These are phyloP conservation scores for Posidonia oceanica DNA, from an alignment of 116 monocot genomes.

Conservation along the genomic window DNA sequence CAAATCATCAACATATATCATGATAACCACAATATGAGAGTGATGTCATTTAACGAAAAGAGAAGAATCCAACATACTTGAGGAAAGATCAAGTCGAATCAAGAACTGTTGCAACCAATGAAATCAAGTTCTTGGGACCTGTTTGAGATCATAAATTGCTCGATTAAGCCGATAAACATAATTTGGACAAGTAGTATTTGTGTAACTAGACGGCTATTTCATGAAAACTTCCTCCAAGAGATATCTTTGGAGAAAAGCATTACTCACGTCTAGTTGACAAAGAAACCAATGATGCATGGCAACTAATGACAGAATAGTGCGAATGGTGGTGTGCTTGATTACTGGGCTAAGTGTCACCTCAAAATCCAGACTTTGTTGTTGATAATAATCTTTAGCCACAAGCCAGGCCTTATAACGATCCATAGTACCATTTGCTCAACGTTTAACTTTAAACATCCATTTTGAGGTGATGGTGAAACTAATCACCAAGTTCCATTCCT, in stretches of 20 bases:
- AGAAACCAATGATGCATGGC: no score
- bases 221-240: neutral
- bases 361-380: neutral
- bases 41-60: no score
- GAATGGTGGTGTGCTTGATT: neutral
- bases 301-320: no score
- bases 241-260: no score
- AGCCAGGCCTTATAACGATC: neutral
- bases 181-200: no score
- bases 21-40: no score
- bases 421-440: neutral
- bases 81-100: neutral
- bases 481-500: slow-evolving; percentile 4
- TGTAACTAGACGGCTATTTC: neutral
- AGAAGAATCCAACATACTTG: neutral
- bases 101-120: neutral
- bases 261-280: no score
- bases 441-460: neutral
- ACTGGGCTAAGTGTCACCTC: neutral
- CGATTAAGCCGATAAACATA: no score
- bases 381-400: neutral
- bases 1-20: no score
- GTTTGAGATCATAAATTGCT: neutral
- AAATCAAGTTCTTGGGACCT: neutral
- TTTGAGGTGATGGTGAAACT: neutral